Percentiles rank a stretch among this genome's conserved stretches.
Evolutionary conservation across 2,329 filamentous ascomycete species (phyloP).

Genomic region (Venturia aucupariae): DNA sequence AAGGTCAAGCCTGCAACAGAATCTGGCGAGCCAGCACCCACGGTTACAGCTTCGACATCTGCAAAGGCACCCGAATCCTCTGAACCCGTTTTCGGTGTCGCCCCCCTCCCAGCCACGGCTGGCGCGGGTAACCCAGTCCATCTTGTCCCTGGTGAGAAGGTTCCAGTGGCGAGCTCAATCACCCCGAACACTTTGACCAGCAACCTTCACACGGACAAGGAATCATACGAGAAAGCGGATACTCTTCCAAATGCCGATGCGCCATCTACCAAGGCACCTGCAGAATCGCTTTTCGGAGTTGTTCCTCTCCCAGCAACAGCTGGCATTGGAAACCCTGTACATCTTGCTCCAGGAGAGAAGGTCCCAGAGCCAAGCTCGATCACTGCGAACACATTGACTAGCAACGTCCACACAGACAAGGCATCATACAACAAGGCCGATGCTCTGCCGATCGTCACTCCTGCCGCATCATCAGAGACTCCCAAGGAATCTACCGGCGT

Average conservation of each 20-base stretch:
- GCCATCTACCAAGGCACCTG: conserved; percentile 26
- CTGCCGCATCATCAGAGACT: conserved; percentile 22
- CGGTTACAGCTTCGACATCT: conserved; percentile 28
- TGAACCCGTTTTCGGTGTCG: conserved; percentile 39
- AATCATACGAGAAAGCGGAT: conserved; percentile 50
- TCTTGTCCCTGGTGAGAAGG: conserved; percentile 68
- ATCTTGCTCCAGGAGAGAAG: conserved; percentile 68
- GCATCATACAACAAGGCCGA: conserved; percentile 57
- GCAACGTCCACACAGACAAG: conserved; percentile 58
- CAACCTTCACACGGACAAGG: conserved; percentile 60
- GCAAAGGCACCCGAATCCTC: conserved; percentile 24
- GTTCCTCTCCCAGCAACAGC: conserved; percentile 52
- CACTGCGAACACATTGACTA: conserved; percentile 61
- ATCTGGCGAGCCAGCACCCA: conserved; percentile 36
- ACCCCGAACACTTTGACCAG: conserved; percentile 62
- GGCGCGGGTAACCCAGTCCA: conserved; percentile 68
- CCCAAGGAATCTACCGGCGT: conserved; percentile 23
- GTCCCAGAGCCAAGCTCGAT: conserved; percentile 58
- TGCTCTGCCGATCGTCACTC: conserved; percentile 31
- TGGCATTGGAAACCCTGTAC: conserved; percentile 66
- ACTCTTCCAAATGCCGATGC: conserved; percentile 15
- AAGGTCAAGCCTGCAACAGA: conserved; percentile 37
- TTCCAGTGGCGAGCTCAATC: conserved; percentile 57
- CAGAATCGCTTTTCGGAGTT: conserved; percentile 37
- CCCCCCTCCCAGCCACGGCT: conserved; percentile 50